Evolutionary conservation across 2,329 filamentous ascomycete species (phyloP).

Genomic region (Rhinocladiella mackenziei): DNA sequence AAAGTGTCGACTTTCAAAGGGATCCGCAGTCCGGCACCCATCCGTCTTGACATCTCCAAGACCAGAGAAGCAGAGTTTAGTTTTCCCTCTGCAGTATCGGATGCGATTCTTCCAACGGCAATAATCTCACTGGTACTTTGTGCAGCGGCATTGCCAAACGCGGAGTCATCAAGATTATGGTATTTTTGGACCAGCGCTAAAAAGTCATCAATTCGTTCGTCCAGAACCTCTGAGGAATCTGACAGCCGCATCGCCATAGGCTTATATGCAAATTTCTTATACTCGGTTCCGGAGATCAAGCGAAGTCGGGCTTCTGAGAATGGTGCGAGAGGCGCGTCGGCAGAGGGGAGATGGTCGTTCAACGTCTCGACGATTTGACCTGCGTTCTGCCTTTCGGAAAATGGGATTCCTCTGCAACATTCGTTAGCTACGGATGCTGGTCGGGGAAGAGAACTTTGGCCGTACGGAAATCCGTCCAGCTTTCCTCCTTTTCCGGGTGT

Average conservation of each 20-base stretch:
- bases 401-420: slow-evolving; percentile 54
- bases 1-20: slow-evolving; percentile 71
- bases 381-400: slow-evolving; percentile 71
- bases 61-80: slow-evolving; percentile 81
- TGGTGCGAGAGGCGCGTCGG: slow-evolving; percentile 67
- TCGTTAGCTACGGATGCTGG: not conserved
- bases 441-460: not conserved
- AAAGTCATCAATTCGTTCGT: slow-evolving; percentile 93
- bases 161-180: slow-evolving; percentile 70
- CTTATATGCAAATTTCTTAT: slow-evolving; percentile 87
- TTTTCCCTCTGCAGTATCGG: slow-evolving; percentile 78
- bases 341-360: slow-evolving; percentile 66
- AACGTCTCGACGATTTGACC: slow-evolving; percentile 80
- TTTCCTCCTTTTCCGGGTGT: slow-evolving; percentile 15
- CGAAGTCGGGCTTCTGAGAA: slow-evolving; percentile 75
- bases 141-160: slow-evolving; percentile 80
- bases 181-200: slow-evolving; percentile 67
- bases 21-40: slow-evolving; percentile 75
- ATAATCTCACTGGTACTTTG: slow-evolving; percentile 84
- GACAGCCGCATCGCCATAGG: slow-evolving; percentile 92
- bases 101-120: slow-evolving; percentile 86
- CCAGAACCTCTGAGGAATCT: slow-evolving; percentile 86
- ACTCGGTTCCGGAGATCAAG: slow-evolving; percentile 78
- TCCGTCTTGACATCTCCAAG: slow-evolving; percentile 79
- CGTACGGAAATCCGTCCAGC: slow-evolving; percentile 14